Percentiles rank a stretch among this genome's conserved stretches.
Evolutionary conservation across 1,139 yeast genomes (phyloP).

Genomic region (Schizosaccharomyces versatilis): DNA sequence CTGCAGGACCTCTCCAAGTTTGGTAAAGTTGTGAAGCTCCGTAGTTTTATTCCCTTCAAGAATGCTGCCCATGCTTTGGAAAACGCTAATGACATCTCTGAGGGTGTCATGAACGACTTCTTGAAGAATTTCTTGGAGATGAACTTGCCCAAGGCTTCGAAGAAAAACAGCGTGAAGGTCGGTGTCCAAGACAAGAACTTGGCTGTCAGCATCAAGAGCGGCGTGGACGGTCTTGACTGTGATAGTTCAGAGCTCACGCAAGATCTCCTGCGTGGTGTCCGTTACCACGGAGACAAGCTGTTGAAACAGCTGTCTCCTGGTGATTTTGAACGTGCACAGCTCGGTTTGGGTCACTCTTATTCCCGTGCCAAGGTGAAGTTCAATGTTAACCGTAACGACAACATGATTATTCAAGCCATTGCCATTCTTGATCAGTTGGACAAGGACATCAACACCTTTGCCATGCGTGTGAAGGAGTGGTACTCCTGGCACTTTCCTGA

Average conservation of each 20-base stretch:
- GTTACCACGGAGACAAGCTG: conserved; percentile 73
- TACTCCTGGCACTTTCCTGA: conserved; percentile 99
- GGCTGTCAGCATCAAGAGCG: conserved; percentile 90
- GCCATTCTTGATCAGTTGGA: conserved; percentile 90
- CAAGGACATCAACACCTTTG: conserved; percentile 89
- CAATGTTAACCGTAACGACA: conserved; percentile 93
- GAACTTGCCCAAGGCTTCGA: conserved; percentile 69
- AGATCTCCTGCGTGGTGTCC: conserved; percentile 84
- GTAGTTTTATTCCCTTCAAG: conserved; percentile 91
- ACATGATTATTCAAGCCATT: conserved; percentile 96
- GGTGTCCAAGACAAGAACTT: conserved; percentile 89
- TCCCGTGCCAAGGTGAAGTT: conserved; percentile 95
- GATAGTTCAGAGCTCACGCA: conserved; percentile 79
- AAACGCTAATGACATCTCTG: conserved; percentile 92
- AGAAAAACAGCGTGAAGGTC: conserved; percentile 38
- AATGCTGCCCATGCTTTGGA: conserved; percentile 91
- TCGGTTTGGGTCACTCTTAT: conserved; percentile 71
- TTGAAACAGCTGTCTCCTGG: conserved; percentile 84
- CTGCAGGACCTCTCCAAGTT: conserved; percentile 69
- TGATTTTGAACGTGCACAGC: conserved; percentile 91
- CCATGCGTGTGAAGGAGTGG: conserved; percentile 94
- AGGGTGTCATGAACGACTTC: conserved; percentile 85
- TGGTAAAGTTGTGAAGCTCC: conserved; percentile 80
- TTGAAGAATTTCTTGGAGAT: conserved; percentile 72
- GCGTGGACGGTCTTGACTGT: conserved; percentile 73